phyloP scores from a whole-genome alignment of 805 yeast genomes.

The Schwanniomyces yamadae region DNA sequence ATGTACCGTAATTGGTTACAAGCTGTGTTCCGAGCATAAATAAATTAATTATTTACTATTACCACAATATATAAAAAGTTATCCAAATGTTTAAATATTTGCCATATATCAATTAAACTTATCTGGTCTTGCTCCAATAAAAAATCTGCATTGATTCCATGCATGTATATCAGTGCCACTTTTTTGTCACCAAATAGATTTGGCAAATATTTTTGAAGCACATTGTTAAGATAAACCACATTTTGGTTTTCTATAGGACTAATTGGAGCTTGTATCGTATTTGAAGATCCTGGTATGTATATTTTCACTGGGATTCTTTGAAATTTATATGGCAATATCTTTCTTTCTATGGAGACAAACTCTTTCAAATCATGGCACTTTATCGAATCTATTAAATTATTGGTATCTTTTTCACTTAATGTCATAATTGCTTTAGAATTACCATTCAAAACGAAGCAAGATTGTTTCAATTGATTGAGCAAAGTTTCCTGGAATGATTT shows the following conservation, averaged over 20 bases:
- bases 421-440: slow-evolving; percentile 80
- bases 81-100: slow-evolving; percentile 32
- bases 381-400: slow-evolving; percentile 56
- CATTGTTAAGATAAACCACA: slow-evolving; percentile 2
- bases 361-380: slow-evolving; percentile 27
- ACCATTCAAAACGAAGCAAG: slow-evolving; percentile 72
- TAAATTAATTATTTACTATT: slow-evolving; percentile 6
- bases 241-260: slow-evolving; percentile 7
- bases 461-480: slow-evolving; percentile 81
- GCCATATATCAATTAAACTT: slow-evolving; percentile 30
- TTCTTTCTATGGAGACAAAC: slow-evolving; percentile 25
- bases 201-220: slow-evolving; percentile 12
- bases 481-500: slow-evolving; percentile 50
- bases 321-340: slow-evolving; percentile 26
- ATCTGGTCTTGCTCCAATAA: slow-evolving; percentile 14
- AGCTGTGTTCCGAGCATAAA: slow-evolving; percentile 64
- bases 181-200: slow-evolving; percentile 7
- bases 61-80: slow-evolving; percentile 36
- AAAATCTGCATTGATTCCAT: slow-evolving; percentile 27
- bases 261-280: slow-evolving; percentile 31
- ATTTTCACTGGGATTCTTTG: slow-evolving; percentile 50
- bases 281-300: slow-evolving; percentile 38
- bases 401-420: slow-evolving; percentile 61
- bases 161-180: slow-evolving; percentile 21
- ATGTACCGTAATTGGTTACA: slow-evolving; percentile 98